Evolutionary conservation across 148 eudicot species (phyloP).

Genomic region (Euryodendron excelsum): DNA sequence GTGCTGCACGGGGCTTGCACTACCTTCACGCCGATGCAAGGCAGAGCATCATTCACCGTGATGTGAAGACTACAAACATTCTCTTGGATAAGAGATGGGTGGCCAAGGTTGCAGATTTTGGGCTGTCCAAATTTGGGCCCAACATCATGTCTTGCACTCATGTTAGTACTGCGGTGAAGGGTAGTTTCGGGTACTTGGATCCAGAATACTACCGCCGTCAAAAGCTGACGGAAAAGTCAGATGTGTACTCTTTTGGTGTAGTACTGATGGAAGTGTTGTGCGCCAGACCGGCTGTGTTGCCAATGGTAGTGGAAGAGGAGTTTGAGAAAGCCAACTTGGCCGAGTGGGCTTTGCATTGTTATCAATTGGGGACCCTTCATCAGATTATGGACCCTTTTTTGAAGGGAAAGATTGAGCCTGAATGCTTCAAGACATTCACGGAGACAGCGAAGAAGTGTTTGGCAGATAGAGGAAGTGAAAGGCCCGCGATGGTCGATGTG

Average conservation of each 20-base stretch:
- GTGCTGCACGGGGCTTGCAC: neutral
- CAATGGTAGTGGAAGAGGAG: neutral
- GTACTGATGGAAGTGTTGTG: neutral
- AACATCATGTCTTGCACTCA: neutral
- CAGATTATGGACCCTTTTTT: neutral
- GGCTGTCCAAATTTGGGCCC: neutral
- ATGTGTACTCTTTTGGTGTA: conserved; percentile 2
- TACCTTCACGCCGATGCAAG: neutral
- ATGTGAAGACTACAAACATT: neutral
- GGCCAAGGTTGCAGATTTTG: conserved; percentile 2
- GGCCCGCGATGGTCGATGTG: neutral
- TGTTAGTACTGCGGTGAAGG: neutral
- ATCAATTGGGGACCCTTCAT: neutral
- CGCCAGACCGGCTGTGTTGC: neutral
- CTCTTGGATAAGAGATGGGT: neutral
- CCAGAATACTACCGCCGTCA: neutral
- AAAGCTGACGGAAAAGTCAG: neutral
- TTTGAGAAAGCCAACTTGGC: neutral
- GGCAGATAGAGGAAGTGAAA: neutral
- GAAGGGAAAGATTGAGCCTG: neutral
- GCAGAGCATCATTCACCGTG: neutral
- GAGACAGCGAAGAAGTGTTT: neutral
- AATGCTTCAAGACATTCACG: neutral
- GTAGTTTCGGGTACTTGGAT: neutral
- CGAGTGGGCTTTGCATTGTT: neutral